Percentiles rank a stretch among this genome's conserved stretches.
Evolutionary conservation across 176 grass and related monocot species (phyloP).

Genomic region (Aegilops tauschii): DNA sequence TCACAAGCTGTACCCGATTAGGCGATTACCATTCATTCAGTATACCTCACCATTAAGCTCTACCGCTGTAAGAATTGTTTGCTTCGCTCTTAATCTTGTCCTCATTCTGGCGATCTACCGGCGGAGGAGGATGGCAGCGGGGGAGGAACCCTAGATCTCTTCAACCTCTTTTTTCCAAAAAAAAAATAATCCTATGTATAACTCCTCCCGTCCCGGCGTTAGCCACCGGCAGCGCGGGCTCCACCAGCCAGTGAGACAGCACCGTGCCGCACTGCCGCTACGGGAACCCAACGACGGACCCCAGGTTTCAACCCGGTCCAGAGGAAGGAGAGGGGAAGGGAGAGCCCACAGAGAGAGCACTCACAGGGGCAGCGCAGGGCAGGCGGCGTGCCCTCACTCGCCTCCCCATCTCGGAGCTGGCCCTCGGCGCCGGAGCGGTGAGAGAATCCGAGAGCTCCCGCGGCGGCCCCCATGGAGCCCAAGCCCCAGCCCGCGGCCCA

Average conservation of each 20-base stretch:
- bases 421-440: not conserved
- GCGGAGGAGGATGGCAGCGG: no score
- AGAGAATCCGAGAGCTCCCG: not conserved
- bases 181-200: no score
- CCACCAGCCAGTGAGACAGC: not conserved
- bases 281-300: constrained; percentile 14
- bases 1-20: no score
- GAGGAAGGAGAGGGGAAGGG: not conserved
- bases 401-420: constrained; percentile 33
- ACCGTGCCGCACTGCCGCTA: constrained; percentile 1
- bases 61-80: no score
- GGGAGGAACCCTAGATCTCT: no score
- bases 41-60: no score
- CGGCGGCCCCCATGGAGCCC: constrained; percentile 55
- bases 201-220: not conserved
- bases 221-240: not conserved
- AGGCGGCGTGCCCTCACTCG: constrained; percentile 31
- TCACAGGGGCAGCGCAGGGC: not conserved
- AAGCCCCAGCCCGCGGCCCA: constrained; percentile 37
- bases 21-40: no score
- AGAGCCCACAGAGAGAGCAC: not conserved
- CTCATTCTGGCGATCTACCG: no score
- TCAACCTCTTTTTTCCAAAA: no score
- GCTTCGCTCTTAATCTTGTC: no score
- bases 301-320: not conserved